Percentiles rank a stretch among this genome's conserved stretches.
These are phyloP conservation scores for Wickerhamomyces xylosicus DNA, from an alignment of 805 yeast species.

Conservation along the genomic window DNA sequence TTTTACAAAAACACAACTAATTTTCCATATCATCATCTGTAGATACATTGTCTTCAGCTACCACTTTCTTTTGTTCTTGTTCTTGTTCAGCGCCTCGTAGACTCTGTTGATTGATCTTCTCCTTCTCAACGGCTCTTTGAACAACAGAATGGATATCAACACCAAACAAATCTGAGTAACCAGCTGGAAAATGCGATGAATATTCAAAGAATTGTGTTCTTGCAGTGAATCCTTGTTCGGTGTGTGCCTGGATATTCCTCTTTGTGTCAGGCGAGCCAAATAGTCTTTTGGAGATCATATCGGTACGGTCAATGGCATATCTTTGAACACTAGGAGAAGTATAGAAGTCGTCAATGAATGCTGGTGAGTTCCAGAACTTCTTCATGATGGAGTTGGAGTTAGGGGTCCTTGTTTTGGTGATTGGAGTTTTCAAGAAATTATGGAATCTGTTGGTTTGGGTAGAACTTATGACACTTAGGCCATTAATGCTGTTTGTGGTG, in stretches of 20 bases:
- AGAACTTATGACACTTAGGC: constrained; percentile 5
- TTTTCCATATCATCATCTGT: not conserved
- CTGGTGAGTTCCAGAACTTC: constrained; percentile 56
- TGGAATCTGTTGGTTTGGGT: constrained; percentile 9
- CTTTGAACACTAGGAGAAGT: constrained; percentile 34
- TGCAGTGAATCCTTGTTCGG: not conserved
- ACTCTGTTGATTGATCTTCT: constrained; percentile 1
- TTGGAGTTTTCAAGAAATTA: constrained; percentile 22
- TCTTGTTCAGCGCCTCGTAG: not conserved
- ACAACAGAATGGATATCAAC: constrained; percentile 44
- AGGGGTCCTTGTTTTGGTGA: constrained; percentile 18
- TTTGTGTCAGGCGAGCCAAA: constrained; percentile 27
- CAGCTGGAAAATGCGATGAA: constrained; percentile 7
- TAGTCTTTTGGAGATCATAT: constrained; percentile 4
- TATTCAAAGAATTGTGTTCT: constrained; percentile 8
- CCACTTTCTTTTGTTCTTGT: not conserved
- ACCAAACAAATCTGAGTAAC: constrained; percentile 37
- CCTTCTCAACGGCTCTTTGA: constrained; percentile 31
- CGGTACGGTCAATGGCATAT: constrained; percentile 19
- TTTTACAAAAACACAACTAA: not conserved
- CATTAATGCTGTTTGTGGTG: constrained; percentile 7
- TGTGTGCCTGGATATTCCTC: not conserved
- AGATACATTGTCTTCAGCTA: not conserved
- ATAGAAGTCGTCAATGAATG: constrained; percentile 57
- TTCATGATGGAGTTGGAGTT: constrained; percentile 30